phyloP scores from a whole-genome alignment of 2,329 filamentous ascomycete genomes.

The Calonectria leucothoes region DNA sequence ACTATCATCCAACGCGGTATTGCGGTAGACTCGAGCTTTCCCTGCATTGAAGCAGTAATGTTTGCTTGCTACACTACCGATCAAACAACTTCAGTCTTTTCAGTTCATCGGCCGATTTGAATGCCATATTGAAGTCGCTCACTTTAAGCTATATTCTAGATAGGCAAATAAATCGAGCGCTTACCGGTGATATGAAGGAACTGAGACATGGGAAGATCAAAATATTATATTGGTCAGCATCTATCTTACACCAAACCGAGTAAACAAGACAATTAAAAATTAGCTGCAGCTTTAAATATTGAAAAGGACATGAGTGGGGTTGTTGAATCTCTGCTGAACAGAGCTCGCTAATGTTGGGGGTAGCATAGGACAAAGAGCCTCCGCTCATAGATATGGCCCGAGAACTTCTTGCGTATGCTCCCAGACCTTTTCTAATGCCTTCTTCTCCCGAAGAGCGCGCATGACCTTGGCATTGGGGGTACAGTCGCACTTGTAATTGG shows the following conservation, averaged over 20 bases:
- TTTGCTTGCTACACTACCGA: no score
- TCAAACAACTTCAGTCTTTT: no score
- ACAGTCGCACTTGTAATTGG: conserved; percentile 46
- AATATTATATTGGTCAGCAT: not conserved
- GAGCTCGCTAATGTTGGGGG: not conserved
- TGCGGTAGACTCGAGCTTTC: no score
- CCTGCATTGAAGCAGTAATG: no score
- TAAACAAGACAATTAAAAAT: not conserved
- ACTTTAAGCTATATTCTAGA: no score
- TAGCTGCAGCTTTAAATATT: not conserved
- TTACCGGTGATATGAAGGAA: not conserved
- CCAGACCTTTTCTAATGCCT: conserved; percentile 45
- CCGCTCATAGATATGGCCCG: conserved; percentile 20
- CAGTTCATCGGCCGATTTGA: no score
- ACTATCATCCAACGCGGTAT: no score
- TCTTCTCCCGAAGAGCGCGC: conserved; percentile 40
- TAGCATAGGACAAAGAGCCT: not conserved
- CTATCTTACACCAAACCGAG: not conserved
- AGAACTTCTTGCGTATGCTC: conserved; percentile 48
- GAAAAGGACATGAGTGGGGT: not conserved
- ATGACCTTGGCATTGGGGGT: conserved; percentile 46
- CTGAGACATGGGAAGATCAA: not conserved
- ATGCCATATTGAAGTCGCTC: no score
- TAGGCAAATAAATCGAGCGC: not conserved
- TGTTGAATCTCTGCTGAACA: not conserved